Percentiles rank a stretch among this genome's conserved stretches.
Conservation (phyloP, 352 stramenopile species). For the Pythium rhizo-oryzae region DNA sequence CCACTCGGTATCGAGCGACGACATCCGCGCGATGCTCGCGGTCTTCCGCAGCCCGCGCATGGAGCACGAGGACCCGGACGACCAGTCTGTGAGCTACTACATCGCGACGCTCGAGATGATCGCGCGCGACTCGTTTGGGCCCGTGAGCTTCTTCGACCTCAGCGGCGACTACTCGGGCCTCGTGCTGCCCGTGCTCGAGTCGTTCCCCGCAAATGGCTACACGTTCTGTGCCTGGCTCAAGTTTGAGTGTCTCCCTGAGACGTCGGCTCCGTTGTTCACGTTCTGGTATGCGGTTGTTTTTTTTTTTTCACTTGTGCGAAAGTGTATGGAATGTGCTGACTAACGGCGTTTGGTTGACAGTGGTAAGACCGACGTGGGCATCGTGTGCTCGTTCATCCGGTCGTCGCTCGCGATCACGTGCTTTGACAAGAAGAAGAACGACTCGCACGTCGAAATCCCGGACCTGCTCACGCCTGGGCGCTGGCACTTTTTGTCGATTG, state of each 20-base stretch:
- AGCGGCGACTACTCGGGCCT: slow-evolving; percentile 79
- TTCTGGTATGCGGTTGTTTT: too few relatives aligned
- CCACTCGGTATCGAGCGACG: slow-evolving; percentile 76
- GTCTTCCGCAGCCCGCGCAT: slow-evolving; percentile 77
- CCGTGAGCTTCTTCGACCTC: slow-evolving; percentile 83
- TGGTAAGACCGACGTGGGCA: slow-evolving; percentile 75
- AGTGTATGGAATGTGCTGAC: too few relatives aligned
- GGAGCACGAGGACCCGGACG: slow-evolving; percentile 67
- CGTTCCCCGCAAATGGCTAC: slow-evolving; percentile 81
- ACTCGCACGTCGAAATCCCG: slow-evolving; percentile 71
- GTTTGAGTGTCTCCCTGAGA: slow-evolving; percentile 73
- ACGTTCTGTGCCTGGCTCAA: slow-evolving; percentile 88
- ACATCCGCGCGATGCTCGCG: slow-evolving; percentile 81
- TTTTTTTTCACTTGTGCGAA: too few relatives aligned
- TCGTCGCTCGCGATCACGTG: slow-evolving; percentile 80
- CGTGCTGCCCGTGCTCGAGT: slow-evolving; percentile 64
- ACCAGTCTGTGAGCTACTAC: slow-evolving; percentile 76
- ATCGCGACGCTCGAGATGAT: slow-evolving; percentile 87
- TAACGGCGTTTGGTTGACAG: too few relatives aligned
- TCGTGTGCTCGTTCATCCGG: slow-evolving; percentile 79
- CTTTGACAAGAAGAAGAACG: slow-evolving; percentile 88
- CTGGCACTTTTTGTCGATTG: slow-evolving; percentile 85
- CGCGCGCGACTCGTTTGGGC: slow-evolving; percentile 77
- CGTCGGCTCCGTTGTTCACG: slow-evolving; percentile 73
- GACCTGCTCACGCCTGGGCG: slow-evolving; percentile 65